Percentiles rank a stretch among this genome's conserved stretches.
Evolutionary conservation across 139 green algal genomes (phyloP).

Genomic region (Choricystis sp.): DNA sequence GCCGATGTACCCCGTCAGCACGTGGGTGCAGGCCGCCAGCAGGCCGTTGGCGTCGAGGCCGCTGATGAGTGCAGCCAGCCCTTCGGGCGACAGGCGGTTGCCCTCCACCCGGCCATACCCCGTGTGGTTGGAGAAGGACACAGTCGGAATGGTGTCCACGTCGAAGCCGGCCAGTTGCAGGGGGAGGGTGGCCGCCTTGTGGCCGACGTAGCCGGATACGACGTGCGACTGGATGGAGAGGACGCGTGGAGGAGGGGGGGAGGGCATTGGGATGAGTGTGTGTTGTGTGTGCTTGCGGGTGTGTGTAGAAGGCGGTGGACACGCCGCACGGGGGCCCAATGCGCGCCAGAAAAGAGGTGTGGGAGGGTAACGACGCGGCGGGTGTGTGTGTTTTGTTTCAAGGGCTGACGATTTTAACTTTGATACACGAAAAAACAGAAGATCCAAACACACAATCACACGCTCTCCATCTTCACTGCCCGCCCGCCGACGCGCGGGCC

Average conservation of each 20-base stretch:
- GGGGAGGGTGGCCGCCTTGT: conserved; percentile 74
- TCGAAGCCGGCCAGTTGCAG: conserved; percentile 86
- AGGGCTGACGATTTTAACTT: no score
- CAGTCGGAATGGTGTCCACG: conserved; percentile 66
- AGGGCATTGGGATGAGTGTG: no score
- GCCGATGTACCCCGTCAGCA: conserved; percentile 57
- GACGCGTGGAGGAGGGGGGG: conserved; percentile 36
- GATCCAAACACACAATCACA: no score
- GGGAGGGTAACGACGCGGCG: no score
- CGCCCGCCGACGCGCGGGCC: no score
- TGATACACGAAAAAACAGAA: no score
- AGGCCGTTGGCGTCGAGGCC: conserved; percentile 73
- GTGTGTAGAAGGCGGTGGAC: no score
- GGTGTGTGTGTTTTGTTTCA: no score
- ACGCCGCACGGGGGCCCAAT: no score
- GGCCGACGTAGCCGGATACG: conserved; percentile 81
- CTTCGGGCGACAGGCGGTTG: conserved; percentile 42
- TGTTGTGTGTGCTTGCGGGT: no score
- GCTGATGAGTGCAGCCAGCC: conserved; percentile 44
- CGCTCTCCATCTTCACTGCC: no score
- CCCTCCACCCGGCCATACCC: conserved; percentile 56
- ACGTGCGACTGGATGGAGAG: conserved; percentile 74
- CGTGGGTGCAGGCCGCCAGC: conserved; percentile 58
- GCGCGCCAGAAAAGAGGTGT: no score
- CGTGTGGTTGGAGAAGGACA: conserved; percentile 47